These are phyloP conservation scores for Metschnikowia arizonensis DNA, from an alignment of 805 yeast genomes.

Conservation along the genomic window DNA sequence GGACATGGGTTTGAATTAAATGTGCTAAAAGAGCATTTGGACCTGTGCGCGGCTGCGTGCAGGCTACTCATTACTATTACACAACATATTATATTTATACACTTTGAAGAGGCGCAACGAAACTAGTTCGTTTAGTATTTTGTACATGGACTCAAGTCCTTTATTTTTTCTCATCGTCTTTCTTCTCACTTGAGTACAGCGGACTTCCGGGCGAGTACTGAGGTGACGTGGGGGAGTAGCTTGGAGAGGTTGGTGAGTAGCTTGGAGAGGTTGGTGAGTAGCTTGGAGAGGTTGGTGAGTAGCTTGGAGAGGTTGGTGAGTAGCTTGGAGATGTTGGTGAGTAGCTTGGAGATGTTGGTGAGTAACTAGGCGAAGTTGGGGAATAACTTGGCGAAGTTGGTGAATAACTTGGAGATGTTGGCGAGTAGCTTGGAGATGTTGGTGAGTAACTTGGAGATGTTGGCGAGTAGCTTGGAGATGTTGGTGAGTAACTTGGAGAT, in stretches of 20 bases:
- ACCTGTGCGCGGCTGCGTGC: constrained; percentile 4
- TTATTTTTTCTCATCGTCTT: constrained; percentile 17
- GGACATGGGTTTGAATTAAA: neutral
- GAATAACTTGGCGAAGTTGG: constrained; percentile 22
- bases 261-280: constrained; percentile 27
- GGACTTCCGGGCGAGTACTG: constrained; percentile 40
- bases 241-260: constrained; percentile 26
- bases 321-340: constrained; percentile 28
- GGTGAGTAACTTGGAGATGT: constrained; percentile 68
- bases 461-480: constrained; percentile 62
- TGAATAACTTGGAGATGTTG: constrained; percentile 24
- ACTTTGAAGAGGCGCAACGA: constrained; percentile 4
- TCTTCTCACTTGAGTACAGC: constrained; percentile 23
- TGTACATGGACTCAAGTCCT: constrained; percentile 7
- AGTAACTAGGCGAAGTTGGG: constrained; percentile 23
- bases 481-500: constrained; percentile 65
- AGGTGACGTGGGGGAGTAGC: constrained; percentile 24
- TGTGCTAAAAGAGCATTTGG: neutral
- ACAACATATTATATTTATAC: constrained; percentile 1
- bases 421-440: constrained; percentile 23
- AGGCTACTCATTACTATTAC: neutral
- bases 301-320: constrained; percentile 26
- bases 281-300: constrained; percentile 26
- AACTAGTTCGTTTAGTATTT: constrained; percentile 6
- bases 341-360: constrained; percentile 26